Percentiles rank a stretch among this genome's conserved stretches.
Conservation (phyloP, 805 yeast species). For the Saccharomycopsis babjevae region DNA sequence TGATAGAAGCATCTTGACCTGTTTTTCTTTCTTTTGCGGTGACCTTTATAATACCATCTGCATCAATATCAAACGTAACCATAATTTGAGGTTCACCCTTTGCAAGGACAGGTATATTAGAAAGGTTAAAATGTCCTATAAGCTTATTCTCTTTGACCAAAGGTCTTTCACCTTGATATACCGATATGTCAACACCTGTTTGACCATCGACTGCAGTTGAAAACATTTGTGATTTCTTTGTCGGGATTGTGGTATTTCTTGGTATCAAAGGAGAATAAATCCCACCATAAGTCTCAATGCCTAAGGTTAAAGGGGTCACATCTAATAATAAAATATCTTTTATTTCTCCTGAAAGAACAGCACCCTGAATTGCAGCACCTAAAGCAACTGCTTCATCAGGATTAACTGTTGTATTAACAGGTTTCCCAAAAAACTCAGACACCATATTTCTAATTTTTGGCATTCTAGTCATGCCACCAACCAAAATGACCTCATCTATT, state of each 20-base stretch:
- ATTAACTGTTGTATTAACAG: conserved; percentile 64
- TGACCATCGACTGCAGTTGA: conserved; percentile 81
- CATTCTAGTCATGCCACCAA: conserved; percentile 90
- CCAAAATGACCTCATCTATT: conserved; percentile 64
- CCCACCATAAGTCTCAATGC: conserved; percentile 81
- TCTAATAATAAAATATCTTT: conserved; percentile 69
- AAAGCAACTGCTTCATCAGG: conserved; percentile 93
- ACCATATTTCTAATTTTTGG: conserved; percentile 65
- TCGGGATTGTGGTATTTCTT: conserved; percentile 69
- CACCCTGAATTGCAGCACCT: conserved; percentile 89
- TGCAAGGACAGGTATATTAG: conserved; percentile 66
- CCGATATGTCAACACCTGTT: conserved; percentile 72
- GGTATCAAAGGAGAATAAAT: conserved; percentile 71
- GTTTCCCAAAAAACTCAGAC: conserved; percentile 44
- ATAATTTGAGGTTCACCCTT: conserved; percentile 75
- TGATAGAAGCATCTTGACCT: conserved; percentile 65
- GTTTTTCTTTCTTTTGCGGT: conserved; percentile 73
- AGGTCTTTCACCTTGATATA: conserved; percentile 74
- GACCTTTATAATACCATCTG: conserved; percentile 75
- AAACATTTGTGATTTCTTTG: conserved; percentile 61
- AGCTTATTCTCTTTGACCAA: conserved; percentile 67
- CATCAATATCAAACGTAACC: conserved; percentile 71
- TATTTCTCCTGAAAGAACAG: conserved; percentile 73
- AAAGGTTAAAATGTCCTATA: conserved; percentile 63
- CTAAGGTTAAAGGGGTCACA: conserved; percentile 74